These are phyloP conservation scores for Aspergillus homomorphus DNA, from an alignment of 495 filamentous ascomycete species.

Conservation along the genomic window DNA sequence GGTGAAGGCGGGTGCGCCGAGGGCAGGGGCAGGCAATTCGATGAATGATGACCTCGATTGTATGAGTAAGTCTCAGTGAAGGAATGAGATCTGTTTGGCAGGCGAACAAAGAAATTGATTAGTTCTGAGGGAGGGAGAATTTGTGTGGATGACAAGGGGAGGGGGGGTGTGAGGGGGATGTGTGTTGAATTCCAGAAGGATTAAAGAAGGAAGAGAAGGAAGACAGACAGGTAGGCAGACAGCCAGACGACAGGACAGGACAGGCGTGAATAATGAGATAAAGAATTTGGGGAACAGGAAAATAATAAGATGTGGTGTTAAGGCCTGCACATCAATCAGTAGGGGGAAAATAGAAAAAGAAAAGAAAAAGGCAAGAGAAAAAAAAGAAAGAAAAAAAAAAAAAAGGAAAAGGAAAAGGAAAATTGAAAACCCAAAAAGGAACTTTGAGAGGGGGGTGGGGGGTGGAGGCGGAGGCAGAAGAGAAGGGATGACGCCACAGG, in stretches of 20 bases:
- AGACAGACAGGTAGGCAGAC: not conserved
- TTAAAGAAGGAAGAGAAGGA: not conserved
- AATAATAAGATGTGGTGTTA: not conserved
- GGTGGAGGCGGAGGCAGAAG: conserved; percentile 4
- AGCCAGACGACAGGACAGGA: not conserved
- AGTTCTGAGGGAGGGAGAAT: not conserved
- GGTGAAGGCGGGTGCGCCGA: not conserved
- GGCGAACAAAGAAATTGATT: not conserved
- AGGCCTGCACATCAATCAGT: not conserved
- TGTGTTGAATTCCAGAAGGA: conserved; percentile 3
- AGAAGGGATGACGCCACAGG: conserved; percentile 6
- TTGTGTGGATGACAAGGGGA: not conserved
- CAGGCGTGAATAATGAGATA: not conserved
- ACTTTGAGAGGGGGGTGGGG: conserved; percentile 1
- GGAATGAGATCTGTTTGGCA: not conserved
- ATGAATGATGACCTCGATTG: not conserved
- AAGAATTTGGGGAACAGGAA: conserved; percentile 7
- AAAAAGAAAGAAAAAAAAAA: conserved; percentile 5
- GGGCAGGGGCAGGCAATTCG: not conserved
- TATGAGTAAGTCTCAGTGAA: not conserved
- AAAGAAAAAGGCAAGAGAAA: not conserved
- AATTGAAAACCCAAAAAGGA: too few species aligned
- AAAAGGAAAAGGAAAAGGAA: conserved; percentile 6
- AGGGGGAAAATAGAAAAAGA: not conserved
- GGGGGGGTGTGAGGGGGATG: not conserved